Conservation (phyloP, 805 yeast genomes). For the Hanseniaspora clermontiae region DNA sequence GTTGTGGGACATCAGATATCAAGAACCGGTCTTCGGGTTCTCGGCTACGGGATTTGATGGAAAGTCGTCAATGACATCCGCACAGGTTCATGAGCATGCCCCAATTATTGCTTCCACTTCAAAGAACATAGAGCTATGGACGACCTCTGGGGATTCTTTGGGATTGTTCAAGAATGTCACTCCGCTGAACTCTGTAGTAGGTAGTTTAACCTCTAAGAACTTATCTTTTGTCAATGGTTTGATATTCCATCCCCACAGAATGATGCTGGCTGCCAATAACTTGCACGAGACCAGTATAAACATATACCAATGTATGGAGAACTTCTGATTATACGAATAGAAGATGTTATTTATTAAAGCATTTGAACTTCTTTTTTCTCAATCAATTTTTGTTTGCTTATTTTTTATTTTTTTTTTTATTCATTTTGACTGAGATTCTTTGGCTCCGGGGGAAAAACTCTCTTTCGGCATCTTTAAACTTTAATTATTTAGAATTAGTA, state of each 20-base stretch:
- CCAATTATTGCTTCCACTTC: constrained; percentile 86
- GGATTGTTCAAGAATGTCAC: constrained; percentile 41
- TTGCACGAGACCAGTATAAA: constrained; percentile 62
- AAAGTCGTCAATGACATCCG: constrained; percentile 38
- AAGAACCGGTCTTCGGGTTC: constrained; percentile 58
- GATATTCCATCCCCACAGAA: constrained; percentile 82
- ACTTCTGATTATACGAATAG: background rate
- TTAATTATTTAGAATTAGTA: background rate
- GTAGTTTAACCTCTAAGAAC: constrained; percentile 21
- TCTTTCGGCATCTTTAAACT: no score
- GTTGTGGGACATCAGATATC: constrained; percentile 78
- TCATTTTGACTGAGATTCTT: background rate
- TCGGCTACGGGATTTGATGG: constrained; percentile 12
- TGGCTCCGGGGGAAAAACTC: no score
- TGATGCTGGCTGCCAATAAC: constrained; percentile 81
- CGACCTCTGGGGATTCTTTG: constrained; percentile 68
- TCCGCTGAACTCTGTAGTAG: constrained; percentile 25
- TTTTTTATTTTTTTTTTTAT: background rate
- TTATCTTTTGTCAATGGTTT: constrained; percentile 47
- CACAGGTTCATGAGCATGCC: constrained; percentile 90
- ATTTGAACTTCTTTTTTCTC: background rate
- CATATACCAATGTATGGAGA: constrained; percentile 43
- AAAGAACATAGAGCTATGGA: constrained; percentile 65
- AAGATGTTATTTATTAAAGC: background rate
- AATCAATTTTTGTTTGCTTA: no score